Conservation (phyloP, 768 basidiomycete genomes). For the Chalciporus pseudorubinellus region DNA sequence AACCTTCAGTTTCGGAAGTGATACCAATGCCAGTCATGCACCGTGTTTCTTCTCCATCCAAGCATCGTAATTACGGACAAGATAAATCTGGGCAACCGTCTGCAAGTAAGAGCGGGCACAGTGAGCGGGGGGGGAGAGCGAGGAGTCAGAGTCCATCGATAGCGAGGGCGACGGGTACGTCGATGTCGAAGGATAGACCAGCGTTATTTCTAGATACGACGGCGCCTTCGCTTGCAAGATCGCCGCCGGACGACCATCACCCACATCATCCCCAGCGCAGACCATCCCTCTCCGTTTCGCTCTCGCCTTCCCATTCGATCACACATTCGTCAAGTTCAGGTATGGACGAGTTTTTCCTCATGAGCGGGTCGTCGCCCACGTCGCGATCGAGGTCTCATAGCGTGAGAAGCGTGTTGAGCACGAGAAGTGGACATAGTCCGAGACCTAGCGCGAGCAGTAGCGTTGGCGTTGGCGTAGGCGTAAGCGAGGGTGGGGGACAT, state of each 20-base stretch:
- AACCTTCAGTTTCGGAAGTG: neutral
- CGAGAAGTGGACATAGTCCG: neutral
- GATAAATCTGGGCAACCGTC: constrained; percentile 2
- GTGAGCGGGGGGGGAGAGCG: neutral
- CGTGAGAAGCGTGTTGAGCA: constrained; percentile 3
- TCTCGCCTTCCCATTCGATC: constrained; percentile 13
- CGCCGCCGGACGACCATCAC: neutral
- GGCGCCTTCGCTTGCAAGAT: neutral
- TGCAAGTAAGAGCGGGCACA: no score
- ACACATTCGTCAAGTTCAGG: constrained; percentile 14
- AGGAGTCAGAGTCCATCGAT: neutral
- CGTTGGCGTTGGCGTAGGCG: no score
- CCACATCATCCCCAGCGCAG: constrained; percentile 3
- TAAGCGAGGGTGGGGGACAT: neutral
- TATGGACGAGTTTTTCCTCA: constrained; percentile 23
- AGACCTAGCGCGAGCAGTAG: neutral
- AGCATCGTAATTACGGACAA: constrained; percentile 20
- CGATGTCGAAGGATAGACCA: neutral
- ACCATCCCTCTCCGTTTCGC: constrained; percentile 15
- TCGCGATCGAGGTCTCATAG: constrained; percentile 3
- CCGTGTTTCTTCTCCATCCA: constrained; percentile 18
- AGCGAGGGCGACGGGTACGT: neutral
- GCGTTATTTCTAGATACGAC: constrained; percentile 6
- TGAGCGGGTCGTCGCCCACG: constrained; percentile 6
- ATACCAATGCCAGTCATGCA: constrained; percentile 18